Evolutionary conservation across 305 asterid genomes (phyloP).

Genomic region (Fraxinus baroniana): DNA sequence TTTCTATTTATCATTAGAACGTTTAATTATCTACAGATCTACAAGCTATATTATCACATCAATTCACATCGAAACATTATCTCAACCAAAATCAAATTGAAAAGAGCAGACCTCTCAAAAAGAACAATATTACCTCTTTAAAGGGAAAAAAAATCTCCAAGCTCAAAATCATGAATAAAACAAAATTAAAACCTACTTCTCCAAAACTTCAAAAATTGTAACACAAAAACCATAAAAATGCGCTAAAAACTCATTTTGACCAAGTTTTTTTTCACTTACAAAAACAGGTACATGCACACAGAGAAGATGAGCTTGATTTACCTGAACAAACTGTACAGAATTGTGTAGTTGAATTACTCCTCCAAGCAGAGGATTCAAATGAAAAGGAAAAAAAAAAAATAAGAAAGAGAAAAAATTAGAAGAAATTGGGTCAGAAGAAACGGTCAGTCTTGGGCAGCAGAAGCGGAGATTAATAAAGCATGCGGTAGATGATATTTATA

Average conservation of each 20-base stretch:
- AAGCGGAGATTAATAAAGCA: slow-evolving; percentile 38
- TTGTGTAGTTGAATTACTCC: neutral
- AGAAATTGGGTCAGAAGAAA: slow-evolving; percentile 18
- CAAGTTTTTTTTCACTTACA: slow-evolving; percentile 5
- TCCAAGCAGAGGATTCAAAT: slow-evolving; percentile 24
- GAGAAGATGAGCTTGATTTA: slow-evolving; percentile 20
- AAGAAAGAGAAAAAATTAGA: neutral
- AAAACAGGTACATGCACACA: neutral
- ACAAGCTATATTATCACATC: neutral
- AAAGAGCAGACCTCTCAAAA: neutral
- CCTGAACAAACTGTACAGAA: slow-evolving; percentile 65
- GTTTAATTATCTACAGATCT: neutral
- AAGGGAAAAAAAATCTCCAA: neutral
- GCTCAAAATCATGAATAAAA: neutral
- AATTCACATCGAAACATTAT: neutral
- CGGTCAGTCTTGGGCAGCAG: slow-evolving; percentile 43
- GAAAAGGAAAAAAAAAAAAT: neutral
- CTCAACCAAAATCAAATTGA: neutral
- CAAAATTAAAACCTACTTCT: neutral
- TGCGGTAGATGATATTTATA: slow-evolving; percentile 41
- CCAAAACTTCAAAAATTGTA: neutral
- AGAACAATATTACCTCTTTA: neutral
- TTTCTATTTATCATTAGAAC: neutral
- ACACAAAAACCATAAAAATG: neutral
- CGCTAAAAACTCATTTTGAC: neutral